phyloP scores from a whole-genome alignment of 805 yeast genomes.

The Barnettozyma wickerhamii region DNA sequence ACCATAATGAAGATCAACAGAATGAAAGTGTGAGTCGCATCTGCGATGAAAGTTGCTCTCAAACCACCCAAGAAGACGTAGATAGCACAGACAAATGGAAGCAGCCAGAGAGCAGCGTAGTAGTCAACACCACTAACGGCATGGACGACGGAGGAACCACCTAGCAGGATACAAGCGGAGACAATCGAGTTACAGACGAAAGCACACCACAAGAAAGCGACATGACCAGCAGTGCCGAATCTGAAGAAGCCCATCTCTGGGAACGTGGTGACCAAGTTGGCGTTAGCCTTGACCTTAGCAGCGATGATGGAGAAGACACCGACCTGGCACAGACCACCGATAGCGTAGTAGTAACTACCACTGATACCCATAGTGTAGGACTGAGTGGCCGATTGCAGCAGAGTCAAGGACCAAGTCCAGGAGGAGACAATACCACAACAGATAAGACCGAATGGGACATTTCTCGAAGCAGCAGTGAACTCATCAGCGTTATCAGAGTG shows the following conservation, averaged over 20 bases:
- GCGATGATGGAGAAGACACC: constrained; percentile 34
- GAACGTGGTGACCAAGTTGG: constrained; percentile 35
- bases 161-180: constrained; percentile 36
- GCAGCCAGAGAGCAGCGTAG: constrained; percentile 40
- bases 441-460: constrained; percentile 38
- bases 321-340: constrained; percentile 23
- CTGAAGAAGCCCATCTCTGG: constrained; percentile 38
- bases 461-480: constrained; percentile 42
- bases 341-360: constrained; percentile 28
- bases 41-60: constrained; percentile 48
- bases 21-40: constrained; percentile 46
- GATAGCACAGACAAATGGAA: constrained; percentile 41
- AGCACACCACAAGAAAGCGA: constrained; percentile 35
- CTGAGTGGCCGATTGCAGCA: constrained; percentile 28
- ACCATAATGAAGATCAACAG: constrained; percentile 36
- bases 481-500: constrained; percentile 32
- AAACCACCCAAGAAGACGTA: constrained; percentile 49
- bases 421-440: constrained; percentile 40
- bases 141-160: constrained; percentile 40
- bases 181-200: constrained; percentile 37
- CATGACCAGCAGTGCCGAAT: constrained; percentile 37
- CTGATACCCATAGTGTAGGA: constrained; percentile 29
- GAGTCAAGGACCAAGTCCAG: constrained; percentile 34
- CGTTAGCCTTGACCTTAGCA: constrained; percentile 33
- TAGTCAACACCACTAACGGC: constrained; percentile 40